phyloP scores from a whole-genome alignment of 352 stramenopile species.

The Phytophthora crassamura region DNA sequence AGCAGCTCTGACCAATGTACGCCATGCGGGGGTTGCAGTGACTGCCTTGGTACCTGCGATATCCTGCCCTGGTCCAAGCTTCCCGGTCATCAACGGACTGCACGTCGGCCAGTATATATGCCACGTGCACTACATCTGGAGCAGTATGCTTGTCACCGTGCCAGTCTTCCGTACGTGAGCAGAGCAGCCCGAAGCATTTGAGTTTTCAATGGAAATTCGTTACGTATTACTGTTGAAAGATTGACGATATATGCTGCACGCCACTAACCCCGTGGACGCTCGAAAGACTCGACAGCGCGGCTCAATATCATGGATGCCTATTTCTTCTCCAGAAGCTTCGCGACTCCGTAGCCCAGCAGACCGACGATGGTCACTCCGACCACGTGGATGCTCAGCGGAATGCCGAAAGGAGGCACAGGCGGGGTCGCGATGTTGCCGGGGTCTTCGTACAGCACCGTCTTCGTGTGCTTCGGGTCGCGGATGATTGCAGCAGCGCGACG shows the following conservation, averaged over 20 bases:
- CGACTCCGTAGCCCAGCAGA: slow-evolving; percentile 66
- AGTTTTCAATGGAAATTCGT: slow-evolving; percentile 6
- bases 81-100: background rate
- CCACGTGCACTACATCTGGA: background rate
- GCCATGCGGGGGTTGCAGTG: background rate
- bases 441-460: slow-evolving; percentile 83
- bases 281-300: background rate
- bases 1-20: background rate
- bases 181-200: background rate
- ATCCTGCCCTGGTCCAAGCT: background rate
- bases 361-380: slow-evolving; percentile 58
- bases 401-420: slow-evolving; percentile 72
- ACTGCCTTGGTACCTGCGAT: background rate
- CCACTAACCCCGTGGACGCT: slow-evolving; percentile 15
- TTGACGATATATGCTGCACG: slow-evolving; percentile 2
- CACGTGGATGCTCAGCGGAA: slow-evolving; percentile 75
- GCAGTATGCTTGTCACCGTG: background rate
- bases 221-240: slow-evolving; percentile 12
- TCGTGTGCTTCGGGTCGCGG: slow-evolving; percentile 75
- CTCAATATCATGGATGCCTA: slow-evolving; percentile 32
- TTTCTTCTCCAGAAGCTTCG: slow-evolving; percentile 66
- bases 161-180: background rate
- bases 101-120: background rate
- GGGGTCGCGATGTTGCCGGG: slow-evolving; percentile 81
- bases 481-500: slow-evolving; percentile 80